Base-by-base conservation (phyloP, 2,329 filamentous ascomycete genomes). In the Apiospora marii region DNA sequence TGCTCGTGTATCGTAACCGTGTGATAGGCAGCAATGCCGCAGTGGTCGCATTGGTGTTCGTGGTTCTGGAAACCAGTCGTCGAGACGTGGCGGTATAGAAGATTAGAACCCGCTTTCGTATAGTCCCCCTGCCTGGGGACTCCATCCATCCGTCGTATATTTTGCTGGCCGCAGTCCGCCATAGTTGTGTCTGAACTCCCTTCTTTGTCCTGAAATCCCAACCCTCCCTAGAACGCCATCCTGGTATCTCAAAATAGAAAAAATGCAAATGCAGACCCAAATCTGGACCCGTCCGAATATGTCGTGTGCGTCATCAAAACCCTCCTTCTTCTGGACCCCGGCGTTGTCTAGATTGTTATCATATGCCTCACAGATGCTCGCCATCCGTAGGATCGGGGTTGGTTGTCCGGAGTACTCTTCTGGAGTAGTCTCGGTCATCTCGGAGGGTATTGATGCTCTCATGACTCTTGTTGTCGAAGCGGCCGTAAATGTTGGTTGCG, bases 401-500 rank as follows among this genome's bases (percentile, higher is more conserved):
- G 43, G 85, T 90, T 12, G 90, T 89, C 75, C 90, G 85, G n/a
- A 92, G 83, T 10, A 92, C 88, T 77, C 87, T 84, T 74, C 90
- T 84, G 51, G 90, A 92, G 78, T 92, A 92, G 75, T 92, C 90
- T 73, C 90, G 89, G 74, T 92, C 89, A 78, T 92, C 90, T 72
- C 88, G 88, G 6, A 92, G 81, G 1, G 90, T 92, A 75, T 89
- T 89, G 78, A 92, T 82, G 78, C 90, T 92, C 79, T 92, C 90
- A 74, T 87, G 87, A 76, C 90, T 92, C 79, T 87, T 88, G 76
- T 87, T 90, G 37, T 84, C 84, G 64, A 82, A 82, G 24, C 87
- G 84, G 61, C 84, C 82, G 78, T 91, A 92, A 16, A 91, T 82
- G 24, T 87, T 87, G 48, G 86, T 85, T 68, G 88, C 86, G 74